phyloP scores from a whole-genome alignment of 176 grass and related monocot species.

The Bonia amplexicaulis region DNA sequence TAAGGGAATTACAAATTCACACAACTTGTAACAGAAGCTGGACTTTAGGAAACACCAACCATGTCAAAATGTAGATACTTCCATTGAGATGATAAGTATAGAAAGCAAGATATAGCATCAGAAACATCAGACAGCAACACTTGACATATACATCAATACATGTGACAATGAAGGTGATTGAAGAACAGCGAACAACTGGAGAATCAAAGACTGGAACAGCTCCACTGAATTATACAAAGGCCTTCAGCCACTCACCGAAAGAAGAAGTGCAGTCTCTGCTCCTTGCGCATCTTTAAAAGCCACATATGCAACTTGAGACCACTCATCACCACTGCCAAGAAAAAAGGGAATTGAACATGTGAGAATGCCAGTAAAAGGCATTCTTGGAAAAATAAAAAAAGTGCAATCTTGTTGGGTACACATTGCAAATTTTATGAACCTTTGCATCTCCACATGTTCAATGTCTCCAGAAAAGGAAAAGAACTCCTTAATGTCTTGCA shows the following conservation, averaged over 20 bases:
- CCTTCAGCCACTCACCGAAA: constrained; percentile 60
- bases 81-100: background rate
- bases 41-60: background rate
- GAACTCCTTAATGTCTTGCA: constrained; percentile 86
- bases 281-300: constrained; percentile 89
- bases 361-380: background rate
- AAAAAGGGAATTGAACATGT: background rate
- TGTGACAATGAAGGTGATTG: background rate
- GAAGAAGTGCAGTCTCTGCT: constrained; percentile 91
- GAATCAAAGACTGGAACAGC: background rate
- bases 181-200: background rate
- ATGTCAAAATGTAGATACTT: background rate
- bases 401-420: background rate
- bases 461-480: constrained; percentile 96
- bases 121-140: constrained; percentile 9
- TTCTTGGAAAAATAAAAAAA: background rate
- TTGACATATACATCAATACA: background rate
- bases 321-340: constrained; percentile 70
- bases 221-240: background rate
- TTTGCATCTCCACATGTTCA: constrained; percentile 81
- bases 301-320: constrained; percentile 96
- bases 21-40: background rate
- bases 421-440: constrained; percentile 34
- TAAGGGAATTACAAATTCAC: background rate
- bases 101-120: background rate